A percentile compares a stretch with the other conserved stretches of the same genome.
These are phyloP conservation scores for Eucalyptus sideroxylon DNA, from an alignment of 345 rosid genomes.

Conservation along the genomic window DNA sequence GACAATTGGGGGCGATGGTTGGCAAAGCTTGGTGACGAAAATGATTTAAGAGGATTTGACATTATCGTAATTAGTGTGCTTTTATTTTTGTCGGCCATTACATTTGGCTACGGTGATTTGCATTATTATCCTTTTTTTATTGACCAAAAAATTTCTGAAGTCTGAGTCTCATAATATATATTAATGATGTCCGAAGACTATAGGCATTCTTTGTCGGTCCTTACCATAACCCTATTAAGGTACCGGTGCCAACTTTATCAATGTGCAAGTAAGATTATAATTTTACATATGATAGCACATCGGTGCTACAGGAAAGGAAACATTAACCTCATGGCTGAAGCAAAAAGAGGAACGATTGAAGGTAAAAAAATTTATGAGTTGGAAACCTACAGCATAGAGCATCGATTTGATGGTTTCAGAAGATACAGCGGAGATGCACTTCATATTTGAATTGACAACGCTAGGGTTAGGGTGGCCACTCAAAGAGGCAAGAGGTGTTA, in stretches of 20 bases:
- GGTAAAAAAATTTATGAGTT: neutral
- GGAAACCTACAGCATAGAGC: neutral
- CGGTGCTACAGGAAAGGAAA: neutral
- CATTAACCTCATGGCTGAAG: neutral
- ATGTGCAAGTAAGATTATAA: too few species aligned
- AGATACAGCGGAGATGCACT: neutral
- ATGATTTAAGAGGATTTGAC: too few species aligned
- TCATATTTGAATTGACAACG: too few species aligned
- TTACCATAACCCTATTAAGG: too few species aligned
- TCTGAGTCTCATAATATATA: rapidly evolving
- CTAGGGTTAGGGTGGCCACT: neutral
- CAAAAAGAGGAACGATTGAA: neutral
- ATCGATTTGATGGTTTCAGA: neutral
- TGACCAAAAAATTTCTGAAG: too few species aligned
- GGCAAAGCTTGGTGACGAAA: too few species aligned
- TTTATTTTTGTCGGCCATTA: neutral
- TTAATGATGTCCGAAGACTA: neutral
- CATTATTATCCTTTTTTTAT: too few species aligned
- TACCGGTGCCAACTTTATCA: rapidly evolving
- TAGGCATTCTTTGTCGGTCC: neutral
- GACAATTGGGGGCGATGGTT: too few species aligned
- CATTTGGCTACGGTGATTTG: rapidly evolving
- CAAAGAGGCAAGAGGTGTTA: neutral
- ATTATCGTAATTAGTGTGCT: too few species aligned
- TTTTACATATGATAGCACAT: neutral